phyloP scores from a whole-genome alignment of 176 grass and related monocot species.

The Luzula sylvatica region DNA sequence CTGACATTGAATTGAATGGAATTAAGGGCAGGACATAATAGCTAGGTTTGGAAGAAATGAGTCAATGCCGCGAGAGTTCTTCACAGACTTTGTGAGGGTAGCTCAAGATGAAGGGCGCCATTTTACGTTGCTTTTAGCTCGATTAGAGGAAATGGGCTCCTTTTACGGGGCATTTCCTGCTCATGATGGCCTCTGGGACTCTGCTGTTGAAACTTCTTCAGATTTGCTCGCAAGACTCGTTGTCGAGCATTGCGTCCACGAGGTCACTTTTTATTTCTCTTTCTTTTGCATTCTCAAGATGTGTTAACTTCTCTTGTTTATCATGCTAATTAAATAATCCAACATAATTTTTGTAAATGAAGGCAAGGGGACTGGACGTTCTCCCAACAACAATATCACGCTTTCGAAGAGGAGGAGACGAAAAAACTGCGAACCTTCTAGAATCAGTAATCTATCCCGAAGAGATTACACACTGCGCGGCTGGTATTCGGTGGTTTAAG shows the following conservation, averaged over 20 bases:
- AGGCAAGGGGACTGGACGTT: slow-evolving; percentile 91
- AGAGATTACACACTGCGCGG: slow-evolving; percentile 77
- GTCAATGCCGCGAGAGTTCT: slow-evolving; percentile 65
- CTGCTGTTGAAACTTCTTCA: slow-evolving; percentile 52
- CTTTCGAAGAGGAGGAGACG: slow-evolving; percentile 64
- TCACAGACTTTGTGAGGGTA: slow-evolving; percentile 65
- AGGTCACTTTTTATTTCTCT: slow-evolving; percentile 27
- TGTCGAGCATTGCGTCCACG: slow-evolving; percentile 82
- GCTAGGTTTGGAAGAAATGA: slow-evolving; percentile 53
- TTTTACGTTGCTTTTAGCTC: slow-evolving; percentile 48
- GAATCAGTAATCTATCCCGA: slow-evolving; percentile 75
- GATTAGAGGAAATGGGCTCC: slow-evolving; percentile 54
- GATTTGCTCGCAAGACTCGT: slow-evolving; percentile 67
- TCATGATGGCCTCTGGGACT: slow-evolving; percentile 90
- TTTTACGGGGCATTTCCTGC: slow-evolving; percentile 71
- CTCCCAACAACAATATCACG: slow-evolving; percentile 84
- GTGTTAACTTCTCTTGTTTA: no score
- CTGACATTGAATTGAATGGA: background rate
- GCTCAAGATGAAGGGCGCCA: slow-evolving; percentile 69
- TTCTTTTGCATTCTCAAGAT: background rate
- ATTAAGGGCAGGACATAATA: slow-evolving; percentile 51
- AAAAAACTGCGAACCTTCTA: slow-evolving; percentile 60
- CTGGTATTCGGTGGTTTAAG: slow-evolving; percentile 85
- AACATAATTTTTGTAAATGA: background rate
- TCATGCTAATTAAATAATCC: no score